Evolutionary conservation across 495 filamentous ascomycete species (phyloP).

Genomic region (Trichoderma erinaceum): DNA sequence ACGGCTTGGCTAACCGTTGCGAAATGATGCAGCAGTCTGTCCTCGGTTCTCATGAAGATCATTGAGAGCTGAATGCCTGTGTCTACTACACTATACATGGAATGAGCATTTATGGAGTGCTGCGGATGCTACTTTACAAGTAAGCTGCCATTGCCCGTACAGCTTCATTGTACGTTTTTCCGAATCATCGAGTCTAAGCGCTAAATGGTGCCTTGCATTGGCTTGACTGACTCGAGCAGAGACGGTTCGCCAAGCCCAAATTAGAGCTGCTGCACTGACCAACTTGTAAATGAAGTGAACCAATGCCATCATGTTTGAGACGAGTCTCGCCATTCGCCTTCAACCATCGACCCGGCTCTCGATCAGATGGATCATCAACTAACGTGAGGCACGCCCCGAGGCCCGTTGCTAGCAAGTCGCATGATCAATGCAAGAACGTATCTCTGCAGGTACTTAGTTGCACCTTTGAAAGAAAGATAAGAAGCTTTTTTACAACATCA

Average conservation of each 20-base stretch:
- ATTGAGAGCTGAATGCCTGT: no score
- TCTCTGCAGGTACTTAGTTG: not conserved
- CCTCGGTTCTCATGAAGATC: no score
- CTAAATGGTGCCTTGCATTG: conserved; percentile 4
- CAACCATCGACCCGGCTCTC: not conserved
- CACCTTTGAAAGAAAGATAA: not conserved
- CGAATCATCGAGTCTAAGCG: not conserved
- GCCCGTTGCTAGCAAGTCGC: not conserved
- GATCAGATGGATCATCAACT: not conserved
- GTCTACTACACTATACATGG: not conserved
- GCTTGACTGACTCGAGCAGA: not conserved
- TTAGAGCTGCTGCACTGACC: conserved; percentile 1
- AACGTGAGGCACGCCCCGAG: no score
- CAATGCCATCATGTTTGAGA: not conserved
- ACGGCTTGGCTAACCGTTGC: no score
- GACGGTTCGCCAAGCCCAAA: not conserved
- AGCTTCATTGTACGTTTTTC: not conserved
- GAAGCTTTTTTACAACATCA: not conserved
- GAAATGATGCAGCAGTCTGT: no score
- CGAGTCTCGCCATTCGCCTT: not conserved
- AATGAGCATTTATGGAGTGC: not conserved
- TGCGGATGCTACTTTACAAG: not conserved
- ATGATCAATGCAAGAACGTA: not conserved
- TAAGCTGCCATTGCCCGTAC: not conserved
- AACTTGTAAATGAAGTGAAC: not conserved